phyloP scores from a whole-genome alignment of 495 filamentous ascomycete genomes.

The Penicillium paradoxum region DNA sequence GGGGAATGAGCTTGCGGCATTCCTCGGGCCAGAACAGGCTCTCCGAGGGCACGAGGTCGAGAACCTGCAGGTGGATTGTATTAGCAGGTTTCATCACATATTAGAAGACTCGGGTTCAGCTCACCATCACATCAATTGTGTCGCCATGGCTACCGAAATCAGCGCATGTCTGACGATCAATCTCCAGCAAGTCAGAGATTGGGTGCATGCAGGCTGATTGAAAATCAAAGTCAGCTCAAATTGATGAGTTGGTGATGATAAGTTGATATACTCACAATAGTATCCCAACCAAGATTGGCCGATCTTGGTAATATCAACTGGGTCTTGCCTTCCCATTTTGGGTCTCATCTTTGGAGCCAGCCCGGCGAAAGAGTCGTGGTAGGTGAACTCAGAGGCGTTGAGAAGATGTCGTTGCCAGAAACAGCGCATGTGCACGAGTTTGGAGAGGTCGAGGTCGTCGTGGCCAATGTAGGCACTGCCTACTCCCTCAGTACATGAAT shows the following conservation, averaged over 20 bases:
- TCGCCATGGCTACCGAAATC: constrained; percentile 19
- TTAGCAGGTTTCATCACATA: not conserved
- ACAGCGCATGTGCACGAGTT: constrained; percentile 29
- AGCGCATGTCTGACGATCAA: constrained; percentile 27
- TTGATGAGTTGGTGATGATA: too few relatives aligned
- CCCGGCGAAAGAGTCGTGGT: constrained; percentile 18
- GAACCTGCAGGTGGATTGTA: constrained; percentile 13
- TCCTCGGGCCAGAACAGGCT: constrained; percentile 22
- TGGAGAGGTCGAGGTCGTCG: constrained; percentile 11
- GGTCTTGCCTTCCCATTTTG: constrained; percentile 6
- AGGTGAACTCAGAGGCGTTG: constrained; percentile 21
- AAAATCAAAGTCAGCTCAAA: not conserved
- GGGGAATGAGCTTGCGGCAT: constrained; percentile 21
- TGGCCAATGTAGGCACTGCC: constrained; percentile 10
- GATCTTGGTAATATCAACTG: not conserved
- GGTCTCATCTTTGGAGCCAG: constrained; percentile 17
- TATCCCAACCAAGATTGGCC: constrained; percentile 33
- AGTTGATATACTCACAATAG: constrained; percentile 25
- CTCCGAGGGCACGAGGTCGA: constrained; percentile 14
- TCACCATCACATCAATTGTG: constrained; percentile 23
- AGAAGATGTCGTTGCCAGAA: constrained; percentile 39
- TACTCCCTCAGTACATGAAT: constrained; percentile 12
- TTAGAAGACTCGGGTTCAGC: not conserved
- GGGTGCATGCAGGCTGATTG: constrained; percentile 33
- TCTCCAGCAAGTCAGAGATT: constrained; percentile 7